Evolutionary conservation across 345 rosid genomes (phyloP), one percentile per base, ranked within the genome.

Genomic region (Fremontodendron californicum): DNA sequence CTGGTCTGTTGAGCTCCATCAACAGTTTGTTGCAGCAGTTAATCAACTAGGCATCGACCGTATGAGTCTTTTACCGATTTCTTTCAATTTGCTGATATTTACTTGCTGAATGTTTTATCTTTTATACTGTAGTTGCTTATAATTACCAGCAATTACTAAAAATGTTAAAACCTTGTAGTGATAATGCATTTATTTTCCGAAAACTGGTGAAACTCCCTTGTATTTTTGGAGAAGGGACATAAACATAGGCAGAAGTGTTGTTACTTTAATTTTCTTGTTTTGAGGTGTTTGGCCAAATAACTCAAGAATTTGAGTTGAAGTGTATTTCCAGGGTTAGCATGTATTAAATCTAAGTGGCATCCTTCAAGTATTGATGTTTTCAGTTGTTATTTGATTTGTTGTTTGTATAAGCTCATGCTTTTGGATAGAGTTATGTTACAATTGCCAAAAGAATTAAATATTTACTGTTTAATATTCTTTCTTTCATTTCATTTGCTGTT

Each of bases 1-100:
- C 70, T 96, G 99, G 99, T 91, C 97, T 0, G 90, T 87, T 68
- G 91, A 95, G 51, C 92, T 96, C 78, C 99, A 96, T 79, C 94
- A 90, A 51, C 94, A 91, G 74, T 96, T 96, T 83, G 92, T 92
- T 11, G 89, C 84, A 3, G 98, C 99, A 5, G 91, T 96, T 25
- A 89, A 90, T 81, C 96, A 92, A 61, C 89, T 96, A 9, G 97
- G 99, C 29, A 87, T 92, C 2, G 97, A 92, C 61, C 21, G 31
- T 55, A 55, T 0, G 61, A 9, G 31, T 55, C 61, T 55, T 55
- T 55, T 21, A 2, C 78, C 29, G 4, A 3, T 55, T 23, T 23
- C 61, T 23, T 55, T 55, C 31, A 11, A 55, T 55, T 55, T 23
- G 21, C 3, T 8, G 60, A 52, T 52, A 23, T 52, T 52, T 52